phyloP scores from a whole-genome alignment of 2,329 filamentous ascomycete species.

The Monosporascus sp. region DNA sequence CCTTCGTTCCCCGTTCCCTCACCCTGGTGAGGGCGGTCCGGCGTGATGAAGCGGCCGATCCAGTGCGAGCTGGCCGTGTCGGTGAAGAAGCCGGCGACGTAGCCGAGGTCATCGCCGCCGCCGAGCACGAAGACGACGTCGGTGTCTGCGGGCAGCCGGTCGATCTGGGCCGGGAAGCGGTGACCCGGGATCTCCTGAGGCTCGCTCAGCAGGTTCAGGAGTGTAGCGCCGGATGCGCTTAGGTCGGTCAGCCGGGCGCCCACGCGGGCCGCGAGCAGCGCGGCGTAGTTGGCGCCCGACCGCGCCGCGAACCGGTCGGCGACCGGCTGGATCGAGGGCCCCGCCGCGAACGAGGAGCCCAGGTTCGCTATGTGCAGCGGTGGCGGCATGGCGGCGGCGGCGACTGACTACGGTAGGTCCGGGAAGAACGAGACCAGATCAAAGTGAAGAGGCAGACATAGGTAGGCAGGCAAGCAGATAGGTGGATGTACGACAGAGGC shows the following conservation, averaged over 20 bases:
- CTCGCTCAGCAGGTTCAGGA: slow-evolving; percentile 30
- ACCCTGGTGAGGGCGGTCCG: slow-evolving; percentile 8
- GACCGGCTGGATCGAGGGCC: slow-evolving; percentile 28
- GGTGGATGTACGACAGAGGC: too few species aligned
- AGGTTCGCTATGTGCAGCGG: slow-evolving; percentile 23
- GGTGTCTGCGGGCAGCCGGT: slow-evolving; percentile 25
- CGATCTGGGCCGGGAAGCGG: slow-evolving; percentile 29
- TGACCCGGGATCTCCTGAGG: slow-evolving; percentile 18
- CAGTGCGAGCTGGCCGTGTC: slow-evolving; percentile 13
- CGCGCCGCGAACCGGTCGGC: slow-evolving; percentile 21
- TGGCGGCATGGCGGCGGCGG: neutral
- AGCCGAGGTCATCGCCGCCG: slow-evolving; percentile 34
- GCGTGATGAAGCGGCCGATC: slow-evolving; percentile 8
- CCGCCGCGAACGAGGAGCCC: slow-evolving; percentile 26
- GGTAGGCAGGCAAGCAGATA: too few species aligned
- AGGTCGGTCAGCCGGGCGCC: slow-evolving; percentile 24
- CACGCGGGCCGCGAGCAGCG: slow-evolving; percentile 22
- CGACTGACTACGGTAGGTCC: too few species aligned
- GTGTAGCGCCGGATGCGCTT: slow-evolving; percentile 30
- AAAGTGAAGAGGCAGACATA: too few species aligned
- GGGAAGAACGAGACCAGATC: too few species aligned
- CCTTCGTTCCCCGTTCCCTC: neutral
- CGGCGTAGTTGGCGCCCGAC: slow-evolving; percentile 31
- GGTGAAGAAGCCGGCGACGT: slow-evolving; percentile 28
- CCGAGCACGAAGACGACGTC: slow-evolving; percentile 32